phyloP scores from a whole-genome alignment of 257 asterid species.

The Solanum medicagineum region DNA sequence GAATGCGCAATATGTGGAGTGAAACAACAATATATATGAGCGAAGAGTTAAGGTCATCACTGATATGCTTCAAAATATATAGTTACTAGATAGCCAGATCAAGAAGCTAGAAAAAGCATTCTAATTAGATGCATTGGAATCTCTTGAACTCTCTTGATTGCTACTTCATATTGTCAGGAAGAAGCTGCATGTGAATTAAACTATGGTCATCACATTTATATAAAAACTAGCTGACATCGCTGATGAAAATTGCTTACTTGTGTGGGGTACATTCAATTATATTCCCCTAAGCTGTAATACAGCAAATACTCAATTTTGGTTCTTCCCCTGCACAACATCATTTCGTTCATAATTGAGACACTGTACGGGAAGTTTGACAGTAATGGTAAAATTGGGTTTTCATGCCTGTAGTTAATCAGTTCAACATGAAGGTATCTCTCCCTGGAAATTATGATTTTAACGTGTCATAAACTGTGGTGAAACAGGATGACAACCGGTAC shows the following conservation, averaged over 20 bases:
- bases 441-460: not conserved
- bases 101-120: not conserved
- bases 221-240: not conserved
- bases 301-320: not conserved
- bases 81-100: not conserved
- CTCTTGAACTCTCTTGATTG: not conserved
- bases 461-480: not conserved
- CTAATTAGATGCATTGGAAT: not conserved
- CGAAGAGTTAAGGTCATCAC: not conserved
- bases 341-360: not conserved
- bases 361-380: not conserved
- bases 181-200: not conserved
- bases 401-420: not conserved
- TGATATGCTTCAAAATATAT: not conserved
- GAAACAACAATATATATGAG: not conserved
- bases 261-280: not conserved
- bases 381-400: not conserved
- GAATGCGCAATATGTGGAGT: not conserved
- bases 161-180: too few species aligned
- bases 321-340: not conserved
- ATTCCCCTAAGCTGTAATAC: not conserved
- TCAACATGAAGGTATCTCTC: not conserved
- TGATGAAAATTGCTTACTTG: not conserved
- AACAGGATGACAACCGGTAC: conserved; percentile 40
- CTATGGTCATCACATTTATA: not conserved